Evolutionary conservation across 2,329 filamentous ascomycete species (phyloP).

Genomic region (Clarireedia homoeocarpa): DNA sequence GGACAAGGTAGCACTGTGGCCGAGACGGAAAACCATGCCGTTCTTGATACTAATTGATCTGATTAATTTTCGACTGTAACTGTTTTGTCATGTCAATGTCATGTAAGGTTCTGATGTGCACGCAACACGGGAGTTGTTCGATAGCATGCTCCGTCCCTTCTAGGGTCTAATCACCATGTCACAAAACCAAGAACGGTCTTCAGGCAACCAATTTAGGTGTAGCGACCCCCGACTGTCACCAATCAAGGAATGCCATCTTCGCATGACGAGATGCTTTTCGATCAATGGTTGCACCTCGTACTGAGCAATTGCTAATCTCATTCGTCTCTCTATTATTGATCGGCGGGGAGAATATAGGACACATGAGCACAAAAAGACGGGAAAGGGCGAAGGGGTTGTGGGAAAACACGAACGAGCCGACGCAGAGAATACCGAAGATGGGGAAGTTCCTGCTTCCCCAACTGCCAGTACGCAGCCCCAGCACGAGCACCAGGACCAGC

Average conservation of each 20-base stretch:
- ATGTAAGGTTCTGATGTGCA: not conserved
- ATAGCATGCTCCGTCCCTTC: not conserved
- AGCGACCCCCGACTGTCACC: not conserved
- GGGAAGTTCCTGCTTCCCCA: not conserved
- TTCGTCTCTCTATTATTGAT: no score
- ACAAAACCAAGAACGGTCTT: not conserved
- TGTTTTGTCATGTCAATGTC: no score
- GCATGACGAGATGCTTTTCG: not conserved
- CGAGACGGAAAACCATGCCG: no score
- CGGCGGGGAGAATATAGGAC: no score
- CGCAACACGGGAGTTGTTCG: not conserved
- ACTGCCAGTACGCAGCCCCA: not conserved
- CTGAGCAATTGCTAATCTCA: no score
- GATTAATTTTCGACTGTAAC: no score
- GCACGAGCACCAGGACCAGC: no score
- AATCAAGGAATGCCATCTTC: not conserved
- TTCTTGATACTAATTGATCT: no score
- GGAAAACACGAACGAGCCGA: not conserved
- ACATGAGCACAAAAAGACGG: no score
- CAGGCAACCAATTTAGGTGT: constrained; percentile 5
- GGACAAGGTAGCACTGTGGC: no score
- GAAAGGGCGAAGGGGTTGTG: no score
- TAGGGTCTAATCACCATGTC: not conserved
- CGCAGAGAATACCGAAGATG: not conserved
- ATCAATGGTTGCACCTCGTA: no score